These are phyloP conservation scores for Coccomyxa sp. DNA, from an alignment of 139 green algal species.

Conservation along the genomic window DNA sequence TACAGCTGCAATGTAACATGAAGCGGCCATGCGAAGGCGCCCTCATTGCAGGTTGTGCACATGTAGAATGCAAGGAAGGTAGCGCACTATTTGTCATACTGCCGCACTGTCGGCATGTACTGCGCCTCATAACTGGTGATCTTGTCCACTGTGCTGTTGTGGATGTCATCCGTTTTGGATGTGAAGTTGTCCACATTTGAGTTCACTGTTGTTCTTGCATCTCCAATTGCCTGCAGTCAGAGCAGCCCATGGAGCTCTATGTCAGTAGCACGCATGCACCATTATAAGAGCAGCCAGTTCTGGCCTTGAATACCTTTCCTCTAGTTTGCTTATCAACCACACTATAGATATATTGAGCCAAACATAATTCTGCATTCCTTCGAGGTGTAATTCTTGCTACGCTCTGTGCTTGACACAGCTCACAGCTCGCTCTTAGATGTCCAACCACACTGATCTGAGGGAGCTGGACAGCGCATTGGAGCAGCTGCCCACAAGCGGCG, in stretches of 20 bases:
- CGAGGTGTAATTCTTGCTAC: no score
- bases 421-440: background rate
- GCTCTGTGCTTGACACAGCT: background rate
- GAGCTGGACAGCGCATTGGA: background rate
- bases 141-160: slow-evolving; percentile 5
- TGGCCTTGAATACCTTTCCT: no score
- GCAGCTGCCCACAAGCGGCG: background rate
- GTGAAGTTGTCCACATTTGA: background rate
- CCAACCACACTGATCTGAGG: background rate
- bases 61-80: background rate
- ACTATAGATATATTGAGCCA: background rate
- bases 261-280: background rate
- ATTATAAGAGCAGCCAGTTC: no score
- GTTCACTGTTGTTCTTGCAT: background rate
- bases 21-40: no score
- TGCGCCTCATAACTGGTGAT: slow-evolving; percentile 1
- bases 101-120: background rate
- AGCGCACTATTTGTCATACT: slow-evolving; percentile 13
- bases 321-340: background rate
- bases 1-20: no score
- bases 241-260: background rate
- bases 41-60: no score
- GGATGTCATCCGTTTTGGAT: background rate
- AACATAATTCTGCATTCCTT: background rate
- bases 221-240: background rate